Conservation (phyloP, 768 basidiomycete genomes). For the Tricholoma sp. region DNA sequence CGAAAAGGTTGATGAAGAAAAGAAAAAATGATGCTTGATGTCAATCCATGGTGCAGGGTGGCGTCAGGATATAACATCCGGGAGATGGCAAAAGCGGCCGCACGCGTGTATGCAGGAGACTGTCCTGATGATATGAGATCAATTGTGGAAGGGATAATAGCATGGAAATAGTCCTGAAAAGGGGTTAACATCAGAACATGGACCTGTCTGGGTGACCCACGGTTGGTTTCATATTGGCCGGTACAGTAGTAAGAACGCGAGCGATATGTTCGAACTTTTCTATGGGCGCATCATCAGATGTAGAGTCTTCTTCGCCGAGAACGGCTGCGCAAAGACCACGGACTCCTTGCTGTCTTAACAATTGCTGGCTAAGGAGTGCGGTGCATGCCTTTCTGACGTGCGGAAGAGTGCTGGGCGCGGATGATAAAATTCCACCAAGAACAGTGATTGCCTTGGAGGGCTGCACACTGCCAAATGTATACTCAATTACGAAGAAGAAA, state of each 20-base stretch:
- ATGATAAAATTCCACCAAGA: constrained; percentile 55
- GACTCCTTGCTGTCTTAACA: constrained; percentile 68
- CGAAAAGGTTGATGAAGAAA: constrained; percentile 53
- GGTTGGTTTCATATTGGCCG: constrained; percentile 47
- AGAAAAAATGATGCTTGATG: constrained; percentile 35
- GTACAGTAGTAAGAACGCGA: constrained; percentile 57
- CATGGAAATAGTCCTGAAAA: constrained; percentile 55
- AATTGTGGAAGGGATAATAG: constrained; percentile 51
- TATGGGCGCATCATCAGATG: constrained; percentile 46
- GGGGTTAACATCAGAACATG: constrained; percentile 1
- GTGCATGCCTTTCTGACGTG: constrained; percentile 58
- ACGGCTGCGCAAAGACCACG: constrained; percentile 64
- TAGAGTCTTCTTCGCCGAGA: constrained; percentile 55
- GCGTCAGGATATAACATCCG: constrained; percentile 48
- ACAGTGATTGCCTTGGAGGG: constrained; percentile 62
- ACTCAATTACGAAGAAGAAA: constrained; percentile 14
- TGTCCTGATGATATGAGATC: constrained; percentile 40
- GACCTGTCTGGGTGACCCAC: constrained; percentile 31
- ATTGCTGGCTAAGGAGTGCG: constrained; percentile 62
- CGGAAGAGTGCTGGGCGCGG: constrained; percentile 32
- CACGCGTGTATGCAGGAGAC: constrained; percentile 46
- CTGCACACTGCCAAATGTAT: constrained; percentile 42
- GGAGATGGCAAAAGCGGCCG: constrained; percentile 65
- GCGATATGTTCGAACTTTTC: constrained; percentile 75
- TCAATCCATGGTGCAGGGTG: constrained; percentile 20